Evolutionary conservation across 2,329 filamentous ascomycete species (phyloP).

Genomic region (Metarhizium rileyi): DNA sequence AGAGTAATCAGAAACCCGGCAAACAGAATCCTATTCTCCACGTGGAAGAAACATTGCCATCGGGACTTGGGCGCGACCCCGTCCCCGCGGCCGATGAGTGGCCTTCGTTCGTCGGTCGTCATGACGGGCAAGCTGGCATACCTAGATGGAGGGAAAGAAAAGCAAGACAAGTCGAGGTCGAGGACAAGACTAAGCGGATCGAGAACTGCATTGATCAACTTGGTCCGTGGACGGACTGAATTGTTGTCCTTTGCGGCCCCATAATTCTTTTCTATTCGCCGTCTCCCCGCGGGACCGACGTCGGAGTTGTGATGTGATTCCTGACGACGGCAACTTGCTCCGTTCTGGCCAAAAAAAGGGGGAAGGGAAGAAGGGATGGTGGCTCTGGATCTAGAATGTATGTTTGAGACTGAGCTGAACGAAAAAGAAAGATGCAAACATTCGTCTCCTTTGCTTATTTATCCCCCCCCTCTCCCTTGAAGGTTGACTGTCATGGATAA

Average conservation of each 20-base stretch:
- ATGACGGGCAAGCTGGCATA: not conserved
- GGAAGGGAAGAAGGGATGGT: no score
- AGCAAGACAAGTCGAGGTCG: not conserved
- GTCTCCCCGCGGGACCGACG: not conserved
- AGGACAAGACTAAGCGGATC: not conserved
- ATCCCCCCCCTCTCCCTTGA: no score
- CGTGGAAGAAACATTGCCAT: constrained; percentile 12
- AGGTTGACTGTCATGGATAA: constrained; percentile 21
- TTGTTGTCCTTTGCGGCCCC: not conserved
- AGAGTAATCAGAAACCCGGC: constrained; percentile 50
- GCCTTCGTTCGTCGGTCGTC: constrained; percentile 1
- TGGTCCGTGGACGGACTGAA: not conserved
- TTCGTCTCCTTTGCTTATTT: no score
- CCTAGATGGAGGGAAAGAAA: not conserved
- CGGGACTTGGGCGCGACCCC: not conserved
- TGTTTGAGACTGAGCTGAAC: no score
- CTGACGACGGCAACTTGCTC: no score
- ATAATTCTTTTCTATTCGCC: not conserved
- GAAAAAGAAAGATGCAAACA: no score
- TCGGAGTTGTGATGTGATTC: no score
- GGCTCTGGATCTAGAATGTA: no score
- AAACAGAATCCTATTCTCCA: constrained; percentile 41
- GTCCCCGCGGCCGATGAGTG: not conserved
- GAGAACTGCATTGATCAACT: no score
- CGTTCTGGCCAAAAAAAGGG: no score